phyloP scores from a whole-genome alignment of 2,329 filamentous ascomycete species.

The Cryphonectria parasitica region DNA sequence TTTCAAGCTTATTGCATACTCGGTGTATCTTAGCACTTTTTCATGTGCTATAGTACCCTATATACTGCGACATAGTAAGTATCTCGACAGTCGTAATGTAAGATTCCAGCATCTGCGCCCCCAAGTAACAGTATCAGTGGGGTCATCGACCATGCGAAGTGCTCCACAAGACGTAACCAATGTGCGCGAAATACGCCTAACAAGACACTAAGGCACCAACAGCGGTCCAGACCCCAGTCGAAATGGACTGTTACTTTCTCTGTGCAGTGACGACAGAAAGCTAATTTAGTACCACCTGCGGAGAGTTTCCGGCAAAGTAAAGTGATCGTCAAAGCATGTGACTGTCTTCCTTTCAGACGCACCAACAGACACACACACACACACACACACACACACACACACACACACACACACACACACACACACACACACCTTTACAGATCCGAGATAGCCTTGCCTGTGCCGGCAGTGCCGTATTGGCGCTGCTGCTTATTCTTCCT shows the following conservation, averaged over 20 bases:
- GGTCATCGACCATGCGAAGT: not conserved
- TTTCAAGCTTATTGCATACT: no score
- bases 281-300: not conserved
- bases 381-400: not conserved
- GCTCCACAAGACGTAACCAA: not conserved
- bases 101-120: not conserved
- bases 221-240: not conserved
- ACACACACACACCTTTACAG: not conserved
- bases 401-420: not conserved
- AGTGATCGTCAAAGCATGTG: not conserved
- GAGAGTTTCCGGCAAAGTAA: not conserved
- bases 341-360: not conserved
- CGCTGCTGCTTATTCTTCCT: not conserved
- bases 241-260: not conserved
- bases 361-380: not conserved
- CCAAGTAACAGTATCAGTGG: slow-evolving; percentile 1
- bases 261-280: not conserved
- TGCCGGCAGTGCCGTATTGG: not conserved
- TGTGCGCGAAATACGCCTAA: not conserved
- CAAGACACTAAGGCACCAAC: not conserved
- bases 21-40: no score
- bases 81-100: no score
- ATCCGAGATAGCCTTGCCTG: not conserved
- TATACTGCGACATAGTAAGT: no score
- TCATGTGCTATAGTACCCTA: no score